Conservation (phyloP, 768 basidiomycete genomes). For the Rhizopogon vinicolor region DNA sequence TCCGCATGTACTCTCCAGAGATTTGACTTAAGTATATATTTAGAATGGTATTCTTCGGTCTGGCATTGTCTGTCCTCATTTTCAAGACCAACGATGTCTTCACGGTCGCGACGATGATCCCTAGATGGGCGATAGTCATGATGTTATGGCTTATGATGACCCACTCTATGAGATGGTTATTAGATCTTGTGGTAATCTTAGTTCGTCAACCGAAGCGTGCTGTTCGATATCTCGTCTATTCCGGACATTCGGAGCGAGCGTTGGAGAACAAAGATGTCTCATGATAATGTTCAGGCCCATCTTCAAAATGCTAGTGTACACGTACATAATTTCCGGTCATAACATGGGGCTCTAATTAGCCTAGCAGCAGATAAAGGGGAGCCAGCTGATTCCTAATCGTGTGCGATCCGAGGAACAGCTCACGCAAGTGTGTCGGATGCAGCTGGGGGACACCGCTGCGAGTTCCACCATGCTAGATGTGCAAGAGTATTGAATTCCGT, state of each 20-base stretch:
- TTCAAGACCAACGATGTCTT: slow-evolving; percentile 12
- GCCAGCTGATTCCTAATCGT: no score
- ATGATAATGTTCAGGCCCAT: background rate
- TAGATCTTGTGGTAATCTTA: background rate
- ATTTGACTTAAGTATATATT: background rate
- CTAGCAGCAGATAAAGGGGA: no score
- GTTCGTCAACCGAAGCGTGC: background rate
- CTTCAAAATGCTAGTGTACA: no score
- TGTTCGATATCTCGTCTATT: background rate
- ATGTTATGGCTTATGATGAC: slow-evolving; percentile 15
- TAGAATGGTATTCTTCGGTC: slow-evolving; percentile 25
- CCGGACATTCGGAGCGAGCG: background rate
- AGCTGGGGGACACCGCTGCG: no score
- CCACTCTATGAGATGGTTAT: background rate
- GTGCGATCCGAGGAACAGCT: no score
- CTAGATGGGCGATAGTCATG: slow-evolving; percentile 13
- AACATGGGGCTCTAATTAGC: no score
- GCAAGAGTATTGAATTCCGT: no score
- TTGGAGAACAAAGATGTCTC: background rate
- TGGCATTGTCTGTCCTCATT: slow-evolving; percentile 20
- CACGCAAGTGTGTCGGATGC: no score
- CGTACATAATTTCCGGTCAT: no score
- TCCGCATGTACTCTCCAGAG: background rate
- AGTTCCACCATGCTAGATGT: background rate
- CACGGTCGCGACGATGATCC: slow-evolving; percentile 9